Base-by-base conservation (phyloP, 495 filamentous ascomycete species). In the Lindgomyces ingoldianus region DNA sequence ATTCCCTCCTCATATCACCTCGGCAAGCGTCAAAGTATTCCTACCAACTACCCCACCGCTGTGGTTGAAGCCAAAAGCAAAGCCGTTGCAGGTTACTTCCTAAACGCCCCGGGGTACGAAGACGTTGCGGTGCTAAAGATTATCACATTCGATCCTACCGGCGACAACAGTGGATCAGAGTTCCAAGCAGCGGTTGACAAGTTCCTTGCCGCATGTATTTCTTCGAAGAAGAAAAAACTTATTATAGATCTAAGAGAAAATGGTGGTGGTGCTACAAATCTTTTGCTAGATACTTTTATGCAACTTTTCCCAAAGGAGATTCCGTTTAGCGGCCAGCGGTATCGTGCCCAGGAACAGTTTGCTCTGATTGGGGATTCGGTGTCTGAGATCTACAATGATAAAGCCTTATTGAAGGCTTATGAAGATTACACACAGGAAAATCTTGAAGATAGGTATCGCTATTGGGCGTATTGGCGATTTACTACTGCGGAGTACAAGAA, bases 1-100 rank as follows among this genome's bases (percentile, higher is more conserved):
- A 46, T 56, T 27, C 54, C 50, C 12, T 8, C 9, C 24, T 41
- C 2, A 11, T 19, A 61, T 50, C 29, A 18, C 27, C 42, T 61
- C 29, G 9, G 22, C 4, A 68, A 57, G 39, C 51, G 56, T 62
- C n/a, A 63, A 18, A 27, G 54, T 48, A 29, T 72, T 63, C 19
- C 72, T 67, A 16, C 51, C 72, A 21, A 64, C 62, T 39, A 78
- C 16, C 83, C 82, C 64, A 81, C 82, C 8, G 75, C 82, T 2
- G 70, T 83, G 8, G 73, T 83, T 24, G 62, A 74, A 22, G 72
- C 77, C 19, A 71, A 68, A 1, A 78, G 79, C 54, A 70, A 71
- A 24, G 62, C 76, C 21, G 44, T 66, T 27, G 50, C 49, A 16
- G 67, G 67, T 0, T 66, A 66, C 30, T 70, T 65, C 41, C 41